Base-by-base conservation (phyloP, 176 grass and related monocot genomes). In the Zizania latifolia region DNA sequence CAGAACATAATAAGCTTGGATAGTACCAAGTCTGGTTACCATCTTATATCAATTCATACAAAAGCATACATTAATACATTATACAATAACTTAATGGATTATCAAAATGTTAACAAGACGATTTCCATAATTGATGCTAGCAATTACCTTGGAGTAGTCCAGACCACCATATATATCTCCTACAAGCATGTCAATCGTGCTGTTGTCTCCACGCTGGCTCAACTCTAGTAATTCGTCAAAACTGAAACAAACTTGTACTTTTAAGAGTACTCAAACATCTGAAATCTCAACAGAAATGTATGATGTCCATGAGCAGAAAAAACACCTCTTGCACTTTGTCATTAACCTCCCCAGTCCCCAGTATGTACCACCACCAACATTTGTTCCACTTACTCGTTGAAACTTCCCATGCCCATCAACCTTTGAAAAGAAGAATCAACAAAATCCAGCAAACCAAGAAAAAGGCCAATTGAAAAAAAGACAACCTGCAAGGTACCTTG, bases 321-420 rank as follows among this genome's bases (percentile, higher is more conserved):
- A 62, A 29, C 37, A 98, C 94, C 91, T 98, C 37, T 94, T 98
- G 86, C 94, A 94, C 68, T 98, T 89, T 30, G 94, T 98, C 92
- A 98, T 87, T 80, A 98, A 81, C 62, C 89, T 93, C 22, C 94
- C 94, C 21, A 98, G 80, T 78, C 94, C 94, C 94, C 94, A 98
- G 70, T 86, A 98, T 6, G 94, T 98, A 71, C 94, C 94, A 62
- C 94, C 94, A 79, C 94, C 94, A 66, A 98, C 94, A 68, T 98
- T 98, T 78, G 94, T 98, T 65, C 94, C 94, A 84, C 94, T 98
- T 72, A 98, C 94, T 78, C 94, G 84, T 89, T 98, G 86, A 98
- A 92, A 98, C 54, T 98, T 82, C 37, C 94, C 94, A 61, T 91
- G 82, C 7, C 94, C 94, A 81, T 98, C 94, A 80, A 98, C 94